Evolutionary conservation across 2,329 filamentous ascomycete genomes (phyloP), one percentile per base, ranked within the genome.

Genomic region (Venturia pyrina): DNA sequence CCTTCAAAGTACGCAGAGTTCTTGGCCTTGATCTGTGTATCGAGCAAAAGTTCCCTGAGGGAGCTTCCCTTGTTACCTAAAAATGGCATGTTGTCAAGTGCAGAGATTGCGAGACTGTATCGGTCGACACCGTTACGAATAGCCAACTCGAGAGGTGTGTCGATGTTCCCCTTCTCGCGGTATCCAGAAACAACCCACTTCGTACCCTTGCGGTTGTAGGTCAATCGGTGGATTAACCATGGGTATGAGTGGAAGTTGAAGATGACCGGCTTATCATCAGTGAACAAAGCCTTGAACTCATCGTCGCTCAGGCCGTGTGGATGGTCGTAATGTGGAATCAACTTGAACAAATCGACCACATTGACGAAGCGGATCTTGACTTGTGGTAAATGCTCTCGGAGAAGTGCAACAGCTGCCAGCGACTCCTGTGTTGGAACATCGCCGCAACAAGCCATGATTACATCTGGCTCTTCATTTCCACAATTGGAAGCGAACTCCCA

Each of bases 171-270:
- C 82, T 93, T 92, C 79, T 93, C 89, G 72, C 84, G 87, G 80
- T 92, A 93, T 1, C 89, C 89, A 41, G 87, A 82, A n/a, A 93
- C 89, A 68, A 92, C 76, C 75, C 89, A 86, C 59, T 81, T 74
- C 74, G 83, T 85, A 5, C 88, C 89, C 1, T 86, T 87, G 0
- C 89, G 85, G 78, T 89, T 88, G 78, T 91, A 92, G 0, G 88
- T 89, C 70, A 93, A 77, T 63, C 89, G 83, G 78, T 92, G 89
- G 63, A 93, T 84, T 71, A 93, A 81, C 88, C 87, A 92, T 10
- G 89, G 89, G 62, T 93, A 92, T 41, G 85, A 88, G 79, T 93
- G 89, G 84, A 92, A 93, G 79, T 91, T 92, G 81, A 93, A 92
- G 73, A 92, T 86, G 73, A 91, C 80, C 28, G 89, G 89, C 69